Base-by-base conservation (phyloP, 1,284 basidiomycete species). In the Cryptococcus wingfieldii region DNA sequence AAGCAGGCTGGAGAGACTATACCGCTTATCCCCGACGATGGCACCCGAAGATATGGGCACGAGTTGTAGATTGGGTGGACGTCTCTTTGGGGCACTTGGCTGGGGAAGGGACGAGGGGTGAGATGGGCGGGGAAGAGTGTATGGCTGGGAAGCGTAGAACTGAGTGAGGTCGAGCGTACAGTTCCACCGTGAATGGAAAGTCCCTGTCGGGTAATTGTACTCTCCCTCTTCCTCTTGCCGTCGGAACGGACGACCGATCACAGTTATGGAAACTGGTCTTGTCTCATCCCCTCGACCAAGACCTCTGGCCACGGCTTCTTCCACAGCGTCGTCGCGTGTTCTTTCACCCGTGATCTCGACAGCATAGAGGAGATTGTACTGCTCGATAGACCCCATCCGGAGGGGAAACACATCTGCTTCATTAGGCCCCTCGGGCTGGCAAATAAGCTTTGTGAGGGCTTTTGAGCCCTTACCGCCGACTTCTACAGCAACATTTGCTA, bases 161-260 rank as follows among this genome's bases (percentile, higher is more conserved):
- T 71, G 63, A 0, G 86, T 81, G 12, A 94, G 80, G 69, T 93
- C 89, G 31, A 95, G 83, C 1, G 87, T 79, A 60, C 89, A 91
- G 64, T 90, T 93, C 91, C 91, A 94, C 25, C 86, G 79, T 0
- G 89, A 90, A 0, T 84, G 83, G 73, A 93, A 94, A 0, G 83
- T 78, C 7, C 77, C 77, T 0, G 90, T 89, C 0, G 87, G 87
- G 62, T 84, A 88, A 23, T 44, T 38, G n/a, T 44, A 45, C 23
- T 31, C 50, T 5, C 50, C 45, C n/a, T 37, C 51, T 13, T 8
- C 3, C 31, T 5, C 31, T 34, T 34, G 31, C 4, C 13, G 45
- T 38, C 59, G 58, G 74, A 59, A 87, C 1, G 90, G 89, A 56
- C 83, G 80, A 12, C 89, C 90, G 48, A 81, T 81, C 18, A 93